Evolutionary conservation across 2,329 filamentous ascomycete species (phyloP).

Genomic region (Colletotrichum tropicicola): DNA sequence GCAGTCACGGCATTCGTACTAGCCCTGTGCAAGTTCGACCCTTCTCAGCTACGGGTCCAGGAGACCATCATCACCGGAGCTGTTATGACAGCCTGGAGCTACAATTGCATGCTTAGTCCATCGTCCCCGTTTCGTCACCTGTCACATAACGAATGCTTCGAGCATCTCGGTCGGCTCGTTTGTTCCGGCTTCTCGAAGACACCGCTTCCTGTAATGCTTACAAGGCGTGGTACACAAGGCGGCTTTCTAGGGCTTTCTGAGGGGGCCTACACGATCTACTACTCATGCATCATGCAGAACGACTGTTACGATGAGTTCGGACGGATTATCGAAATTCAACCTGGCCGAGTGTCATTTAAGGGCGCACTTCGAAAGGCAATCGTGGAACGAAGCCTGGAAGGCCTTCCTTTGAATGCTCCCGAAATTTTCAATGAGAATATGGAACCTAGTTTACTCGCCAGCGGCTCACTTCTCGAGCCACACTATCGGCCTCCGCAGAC

Average conservation of each 20-base stretch:
- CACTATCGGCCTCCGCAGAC: background rate
- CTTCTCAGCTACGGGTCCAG: background rate
- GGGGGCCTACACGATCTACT: background rate
- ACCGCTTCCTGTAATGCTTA: background rate
- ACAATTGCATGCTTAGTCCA: background rate
- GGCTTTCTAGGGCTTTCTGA: background rate
- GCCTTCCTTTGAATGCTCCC: background rate
- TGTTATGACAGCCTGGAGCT: rapidly evolving
- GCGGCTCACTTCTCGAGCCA: background rate
- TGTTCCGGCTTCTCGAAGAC: background rate
- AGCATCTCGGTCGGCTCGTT: no score
- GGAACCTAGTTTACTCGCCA: background rate
- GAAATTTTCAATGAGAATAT: background rate
- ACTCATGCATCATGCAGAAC: background rate
- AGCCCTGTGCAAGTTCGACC: background rate
- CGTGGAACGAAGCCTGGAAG: background rate
- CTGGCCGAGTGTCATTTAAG: background rate
- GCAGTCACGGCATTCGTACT: background rate
- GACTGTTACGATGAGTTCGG: background rate
- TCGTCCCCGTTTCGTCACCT: no score
- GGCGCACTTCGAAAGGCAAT: background rate
- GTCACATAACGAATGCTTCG: no score
- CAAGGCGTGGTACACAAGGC: no score
- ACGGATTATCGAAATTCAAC: background rate
- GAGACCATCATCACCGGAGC: background rate